phyloP scores from a whole-genome alignment of 2,329 filamentous ascomycete genomes.

The Arthrobotrys pseudoclavata region DNA sequence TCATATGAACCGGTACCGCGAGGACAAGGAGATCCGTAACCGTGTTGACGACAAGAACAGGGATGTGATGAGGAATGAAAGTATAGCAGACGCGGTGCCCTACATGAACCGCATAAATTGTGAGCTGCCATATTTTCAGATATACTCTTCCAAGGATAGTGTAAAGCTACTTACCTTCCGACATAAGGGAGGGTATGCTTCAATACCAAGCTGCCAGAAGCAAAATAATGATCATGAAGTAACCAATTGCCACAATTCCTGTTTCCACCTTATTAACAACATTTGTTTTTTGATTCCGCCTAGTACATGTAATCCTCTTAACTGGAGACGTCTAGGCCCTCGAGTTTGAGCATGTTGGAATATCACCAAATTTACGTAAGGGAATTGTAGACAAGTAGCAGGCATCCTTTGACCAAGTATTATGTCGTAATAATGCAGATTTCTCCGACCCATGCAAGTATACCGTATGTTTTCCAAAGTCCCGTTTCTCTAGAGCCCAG shows the following conservation, averaged over 20 bases:
- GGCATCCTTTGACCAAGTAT: constrained; percentile 41
- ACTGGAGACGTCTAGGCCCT: constrained; percentile 8
- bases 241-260: constrained; percentile 20
- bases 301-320: background rate
- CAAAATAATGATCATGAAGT: constrained; percentile 33
- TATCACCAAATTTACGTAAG: constrained; percentile 35
- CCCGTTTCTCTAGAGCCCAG: constrained; percentile 10
- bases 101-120: constrained; percentile 23
- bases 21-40: constrained; percentile 31
- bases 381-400: constrained; percentile 39
- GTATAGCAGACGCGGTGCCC: constrained; percentile 21
- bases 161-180: constrained; percentile 5
- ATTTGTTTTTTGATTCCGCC: constrained; percentile 29
- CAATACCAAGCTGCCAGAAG: constrained; percentile 39
- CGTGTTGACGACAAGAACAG: constrained; percentile 28
- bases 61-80: constrained; percentile 30
- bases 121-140: constrained; percentile 18
- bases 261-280: constrained; percentile 25
- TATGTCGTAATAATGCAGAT: constrained; percentile 39
- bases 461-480: constrained; percentile 15
- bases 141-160: background rate
- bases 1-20: constrained; percentile 29
- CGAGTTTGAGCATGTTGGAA: constrained; percentile 1
- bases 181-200: constrained; percentile 28
- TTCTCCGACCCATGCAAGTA: constrained; percentile 26